phyloP scores from a whole-genome alignment of 176 grass and related monocot species.

The Carex cristatella region DNA sequence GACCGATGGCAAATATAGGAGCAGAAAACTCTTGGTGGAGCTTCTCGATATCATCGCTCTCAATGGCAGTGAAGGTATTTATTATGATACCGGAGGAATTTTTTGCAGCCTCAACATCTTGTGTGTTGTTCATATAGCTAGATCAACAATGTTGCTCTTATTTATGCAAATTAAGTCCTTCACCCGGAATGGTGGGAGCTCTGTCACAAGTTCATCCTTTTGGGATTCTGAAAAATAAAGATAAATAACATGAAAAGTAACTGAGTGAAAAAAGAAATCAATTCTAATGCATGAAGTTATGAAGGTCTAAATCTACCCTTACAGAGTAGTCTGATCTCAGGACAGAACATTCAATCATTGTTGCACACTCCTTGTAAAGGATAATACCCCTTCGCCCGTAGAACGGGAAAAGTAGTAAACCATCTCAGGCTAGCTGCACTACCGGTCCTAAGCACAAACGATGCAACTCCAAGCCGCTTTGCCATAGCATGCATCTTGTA shows the following conservation, averaged over 20 bases:
- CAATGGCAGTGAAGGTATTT: slow-evolving; percentile 23
- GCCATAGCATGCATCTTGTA: slow-evolving; percentile 24
- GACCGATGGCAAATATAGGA: slow-evolving; percentile 28
- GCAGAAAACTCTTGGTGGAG: neutral
- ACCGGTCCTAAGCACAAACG: slow-evolving; percentile 19
- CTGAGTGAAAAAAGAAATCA: neutral
- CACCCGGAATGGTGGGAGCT: slow-evolving; percentile 28
- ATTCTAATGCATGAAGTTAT: neutral
- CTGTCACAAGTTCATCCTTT: slow-evolving; percentile 5
- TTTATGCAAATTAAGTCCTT: slow-evolving; percentile 10
- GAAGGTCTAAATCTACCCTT: neutral
- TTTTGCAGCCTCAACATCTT: neutral
- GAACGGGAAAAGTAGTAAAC: slow-evolving; percentile 3
- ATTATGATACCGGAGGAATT: slow-evolving; percentile 33
- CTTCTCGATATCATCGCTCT: neutral
- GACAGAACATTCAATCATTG: neutral
- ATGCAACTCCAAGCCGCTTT: slow-evolving; percentile 26
- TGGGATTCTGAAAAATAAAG: slow-evolving; percentile 3
- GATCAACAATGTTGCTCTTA: neutral
- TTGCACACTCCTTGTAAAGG: neutral
- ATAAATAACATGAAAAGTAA: neutral
- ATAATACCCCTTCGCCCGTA: slow-evolving; percentile 18
- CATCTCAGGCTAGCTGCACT: slow-evolving; percentile 10
- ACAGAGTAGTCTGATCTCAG: neutral
- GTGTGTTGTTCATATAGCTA: neutral